These are phyloP conservation scores for Flaveria linearis DNA, from an alignment of 129 eudicot genomes.

Conservation along the genomic window DNA sequence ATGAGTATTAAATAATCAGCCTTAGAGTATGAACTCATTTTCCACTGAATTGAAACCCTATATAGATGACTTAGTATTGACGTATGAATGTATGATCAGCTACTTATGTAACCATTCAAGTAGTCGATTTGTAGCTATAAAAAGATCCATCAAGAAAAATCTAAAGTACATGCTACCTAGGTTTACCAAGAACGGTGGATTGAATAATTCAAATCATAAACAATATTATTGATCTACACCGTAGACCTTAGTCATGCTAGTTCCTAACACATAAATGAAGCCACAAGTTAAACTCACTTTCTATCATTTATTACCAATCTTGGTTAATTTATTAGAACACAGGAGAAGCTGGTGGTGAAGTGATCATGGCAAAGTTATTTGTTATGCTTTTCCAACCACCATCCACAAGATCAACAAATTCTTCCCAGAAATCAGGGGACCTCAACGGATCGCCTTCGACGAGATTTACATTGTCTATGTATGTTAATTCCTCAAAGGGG, in stretches of 20 bases:
- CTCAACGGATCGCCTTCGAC: conserved; percentile 31
- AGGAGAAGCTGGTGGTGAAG: conserved; percentile 42
- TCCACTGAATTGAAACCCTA: neutral
- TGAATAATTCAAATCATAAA: neutral
- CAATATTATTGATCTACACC: conserved; percentile 5
- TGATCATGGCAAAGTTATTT: conserved; percentile 32
- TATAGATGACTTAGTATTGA: neutral
- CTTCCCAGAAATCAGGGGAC: conserved; percentile 46
- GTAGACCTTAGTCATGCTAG: neutral
- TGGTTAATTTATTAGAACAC: conserved; percentile 30
- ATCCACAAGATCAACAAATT: conserved; percentile 44
- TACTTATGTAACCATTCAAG: neutral
- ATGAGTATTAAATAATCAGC: neutral
- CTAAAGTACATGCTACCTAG: neutral
- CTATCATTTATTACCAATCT: conserved; percentile 16
- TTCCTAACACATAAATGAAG: conserved; percentile 33
- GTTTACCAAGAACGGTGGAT: neutral
- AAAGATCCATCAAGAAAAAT: neutral
- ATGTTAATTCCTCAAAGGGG: conserved; percentile 21
- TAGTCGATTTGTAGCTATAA: neutral
- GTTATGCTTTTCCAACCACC: conserved; percentile 40
- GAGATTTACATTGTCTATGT: conserved; percentile 23
- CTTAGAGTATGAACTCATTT: neutral
- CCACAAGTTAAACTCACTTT: conserved; percentile 13
- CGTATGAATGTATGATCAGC: neutral